Conservation (phyloP, 345 rosid species). For the Hirschfeldia incana region DNA sequence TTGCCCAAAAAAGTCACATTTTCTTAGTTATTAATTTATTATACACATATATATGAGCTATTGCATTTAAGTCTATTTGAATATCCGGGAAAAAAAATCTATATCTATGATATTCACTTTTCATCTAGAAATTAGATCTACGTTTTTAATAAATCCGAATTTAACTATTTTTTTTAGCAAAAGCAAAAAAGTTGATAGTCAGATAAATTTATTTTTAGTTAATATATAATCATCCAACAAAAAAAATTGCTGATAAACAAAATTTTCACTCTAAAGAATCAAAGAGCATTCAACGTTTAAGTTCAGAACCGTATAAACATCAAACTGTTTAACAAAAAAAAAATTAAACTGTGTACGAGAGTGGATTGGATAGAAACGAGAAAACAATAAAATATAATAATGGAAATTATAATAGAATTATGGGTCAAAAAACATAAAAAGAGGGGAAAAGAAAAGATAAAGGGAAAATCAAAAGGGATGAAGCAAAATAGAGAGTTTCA, state of each 20-base stretch:
- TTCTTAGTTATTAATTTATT: no score
- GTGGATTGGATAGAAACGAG: slow-evolving; percentile 23
- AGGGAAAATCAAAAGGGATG: slow-evolving; percentile 44
- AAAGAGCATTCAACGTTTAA: neutral
- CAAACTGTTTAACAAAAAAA: no score
- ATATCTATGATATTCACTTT: no score
- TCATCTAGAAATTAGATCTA: no score
- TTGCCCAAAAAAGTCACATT: no score
- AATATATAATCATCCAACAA: neutral
- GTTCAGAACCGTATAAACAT: slow-evolving; percentile 20
- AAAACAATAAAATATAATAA: neutral
- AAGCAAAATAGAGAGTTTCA: slow-evolving; percentile 47
- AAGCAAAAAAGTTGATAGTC: neutral
- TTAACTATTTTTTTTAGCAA: no score
- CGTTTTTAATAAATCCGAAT: no score
- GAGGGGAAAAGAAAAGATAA: slow-evolving; percentile 41
- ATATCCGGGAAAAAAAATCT: no score
- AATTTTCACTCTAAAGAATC: neutral
- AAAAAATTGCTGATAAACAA: neutral
- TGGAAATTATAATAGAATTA: neutral
- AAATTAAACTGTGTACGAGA: slow-evolving; percentile 18
- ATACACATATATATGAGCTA: no score
- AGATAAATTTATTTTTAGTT: neutral
- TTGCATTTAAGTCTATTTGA: no score
- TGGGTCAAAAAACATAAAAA: slow-evolving; percentile 43